Base-by-base conservation (phyloP, 345 rosid species). In the Linum tenue region DNA sequence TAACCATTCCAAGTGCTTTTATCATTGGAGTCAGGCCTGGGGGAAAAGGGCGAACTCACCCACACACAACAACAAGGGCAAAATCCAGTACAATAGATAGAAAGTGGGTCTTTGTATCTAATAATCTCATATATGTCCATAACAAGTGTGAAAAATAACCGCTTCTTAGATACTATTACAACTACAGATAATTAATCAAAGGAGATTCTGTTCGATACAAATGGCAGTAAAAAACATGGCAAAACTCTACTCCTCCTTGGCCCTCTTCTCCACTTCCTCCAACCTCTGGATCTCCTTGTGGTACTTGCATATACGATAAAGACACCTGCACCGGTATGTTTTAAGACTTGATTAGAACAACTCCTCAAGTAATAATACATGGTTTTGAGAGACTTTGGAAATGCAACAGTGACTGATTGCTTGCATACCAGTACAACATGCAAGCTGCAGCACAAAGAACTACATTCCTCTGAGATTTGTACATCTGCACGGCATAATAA, bases 391-490 rank as follows among this genome's bases (percentile, higher is more conserved):
- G 62, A 22, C 36, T 1, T 22, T 59, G 62, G 8, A 22, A 59
- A 50, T 10, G 40, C 22, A 55, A 38, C 42, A 62, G 42, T 55
- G 38, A 9, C 12, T 8, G 11, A 48, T 7, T 44, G 51, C 51
- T 5, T 12, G 59, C 70, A 10, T 83, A 92, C 98, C 98, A 92
- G 72, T 92, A 92, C 51, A 92, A 90, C 60, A 90, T 72, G 75
- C 91, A 86, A 60, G 96, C 90, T 53, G 95, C 71, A 53, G 76
- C 82, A 70, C 98, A 88, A 5, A 92, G 73, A 69, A 90, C 79
- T 69, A 83, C 88, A 60, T 92, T 92, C 78, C 92, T 79, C 76
- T 92, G 89, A 76, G 97, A 79, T 82, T 92, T 92, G 78, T 81
- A 90, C 55, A 88, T 75, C 98, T 92, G 83, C 74, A 77, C 17